Base-by-base conservation (phyloP, 208 protist species). In the Phytomonas sp. region DNA sequence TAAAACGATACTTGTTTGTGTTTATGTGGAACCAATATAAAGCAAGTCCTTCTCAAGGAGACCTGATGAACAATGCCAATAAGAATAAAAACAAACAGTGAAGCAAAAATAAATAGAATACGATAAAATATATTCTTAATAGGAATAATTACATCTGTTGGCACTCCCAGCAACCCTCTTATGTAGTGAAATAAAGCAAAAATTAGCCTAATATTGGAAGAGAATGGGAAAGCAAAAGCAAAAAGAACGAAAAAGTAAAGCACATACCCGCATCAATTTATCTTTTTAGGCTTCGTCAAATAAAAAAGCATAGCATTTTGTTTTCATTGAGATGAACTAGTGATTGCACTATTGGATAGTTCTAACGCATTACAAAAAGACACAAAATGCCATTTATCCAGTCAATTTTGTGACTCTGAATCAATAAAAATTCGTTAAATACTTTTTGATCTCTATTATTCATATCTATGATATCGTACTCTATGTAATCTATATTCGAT, bases 1-100 rank as follows among this genome's bases (percentile, higher is more conserved):
- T 17, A 32, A 37, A 67, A 67, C 32, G 30, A 46, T 67, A 43
- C 13, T 43, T 67, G 26, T 67, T 6, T 2, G 13, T 13, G 4
- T 43, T n/a, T n/a, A n/a, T n/a, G n/a, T n/a, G n/a, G n/a, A 43
- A 31, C 32, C 17, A 36, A 70, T 40, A 37, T 70, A 69, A 53
- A 29, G 29, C 7, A 68, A 36, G 43, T 26, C 60, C 40, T 20
- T 51, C 20, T 51, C 13, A 23, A 23, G 20, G 20, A 23, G 40
- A 51, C 40, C 40, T 51, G 20, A 23, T 51, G 20, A 51, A 20
- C 9, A 17, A 51, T 51, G 7, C 13, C 13, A 2, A 15, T 51
- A 23, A 51, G 13, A 20, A 51, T 23, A 51, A 51, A 17, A n/a
- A n/a, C n/a, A n/a, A n/a, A n/a, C 4, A 20, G 20, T 4, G 13